Base-by-base conservation (phyloP, 169 alveolate genomes). In the Plasmodium blacklocki region DNA sequence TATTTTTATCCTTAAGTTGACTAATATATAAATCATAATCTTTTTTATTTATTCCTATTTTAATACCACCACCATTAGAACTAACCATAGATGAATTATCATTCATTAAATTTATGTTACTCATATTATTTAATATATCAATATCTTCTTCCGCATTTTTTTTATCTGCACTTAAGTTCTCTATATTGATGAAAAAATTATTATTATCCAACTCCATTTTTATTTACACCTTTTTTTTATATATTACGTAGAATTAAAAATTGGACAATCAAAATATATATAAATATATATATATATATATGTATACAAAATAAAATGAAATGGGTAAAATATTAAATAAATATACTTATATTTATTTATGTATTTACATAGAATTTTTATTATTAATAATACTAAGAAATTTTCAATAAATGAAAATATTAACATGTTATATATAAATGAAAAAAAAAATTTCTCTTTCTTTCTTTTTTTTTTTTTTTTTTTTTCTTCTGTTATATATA, bases 11-110 rank as follows among this genome's bases (percentile, higher is more conserved):
- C n/a, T 78, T 78, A n/a, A 78, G n/a, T 23, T 78, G 89, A 14
- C 78, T 78, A 78, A 78, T 78, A 54, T 78, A 78, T 43, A 78
- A 5, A 66, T 78, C 89, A 70, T 78, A 78, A 45, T 78, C 89
- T 45, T 66, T 78, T 21, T 78, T 50, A 45, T 78, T 78, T 21
- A 78, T 50, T 11, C 89, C 89, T 1, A 78, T 78, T 78, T 78
- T 78, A 39, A 78, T 78, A 26, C 89, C 89, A 15, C 78, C 26
- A 1, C 62, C 19, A 45, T 64, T 67, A 7, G 71, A 26, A 19
- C 9, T 54, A 50, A 47, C 64, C 15, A n/a, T 50, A 12, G 47
- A 14, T 5, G 2, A 19, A 7, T 47, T 60, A 5, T 62, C 74
- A 8, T 62, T 52, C 3, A 32, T 9, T 11, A 26, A 5, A 50